phyloP scores from a whole-genome alignment of 2,329 filamentous ascomycete genomes.

The Penicillium corylophilum region DNA sequence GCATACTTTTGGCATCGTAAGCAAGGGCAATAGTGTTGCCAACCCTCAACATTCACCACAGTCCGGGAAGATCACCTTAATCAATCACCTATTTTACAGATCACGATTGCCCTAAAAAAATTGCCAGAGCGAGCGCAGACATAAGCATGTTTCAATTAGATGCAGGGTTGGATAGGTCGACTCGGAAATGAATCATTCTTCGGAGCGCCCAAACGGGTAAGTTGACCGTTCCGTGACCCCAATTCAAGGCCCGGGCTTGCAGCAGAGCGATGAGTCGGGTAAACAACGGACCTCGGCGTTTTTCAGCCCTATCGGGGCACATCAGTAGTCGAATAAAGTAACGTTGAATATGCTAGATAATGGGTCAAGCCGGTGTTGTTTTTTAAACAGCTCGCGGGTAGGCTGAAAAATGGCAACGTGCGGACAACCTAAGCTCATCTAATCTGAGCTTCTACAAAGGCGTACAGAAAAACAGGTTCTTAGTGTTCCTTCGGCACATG shows the following conservation, averaged over 20 bases:
- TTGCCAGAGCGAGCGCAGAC: not conserved
- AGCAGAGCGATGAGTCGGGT: not conserved
- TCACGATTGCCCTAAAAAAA: not conserved
- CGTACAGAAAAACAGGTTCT: not conserved
- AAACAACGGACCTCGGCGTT: not conserved
- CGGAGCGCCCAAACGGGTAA: not conserved
- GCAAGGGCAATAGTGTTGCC: too few relatives aligned
- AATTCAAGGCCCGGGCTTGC: not conserved
- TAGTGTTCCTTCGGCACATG: not conserved
- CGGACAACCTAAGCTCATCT: not conserved
- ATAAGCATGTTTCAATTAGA: not conserved
- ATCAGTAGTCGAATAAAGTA: not conserved
- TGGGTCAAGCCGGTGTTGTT: not conserved
- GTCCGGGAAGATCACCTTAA: not conserved
- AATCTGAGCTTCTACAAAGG: too few relatives aligned
- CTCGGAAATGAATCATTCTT: not conserved
- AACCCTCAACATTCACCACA: too few relatives aligned
- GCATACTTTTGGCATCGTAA: too few relatives aligned
- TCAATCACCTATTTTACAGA: not conserved
- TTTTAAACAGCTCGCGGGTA: not conserved
- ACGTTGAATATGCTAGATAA: not conserved
- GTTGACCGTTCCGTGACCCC: not conserved
- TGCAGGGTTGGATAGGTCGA: not conserved
- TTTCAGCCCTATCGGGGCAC: not conserved
- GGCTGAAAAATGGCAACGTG: not conserved